A percentile compares a stretch with the other conserved stretches of the same genome.
These are phyloP conservation scores for Iris macrosiphon DNA, from an alignment of 106 monocot genomes.

Conservation along the genomic window DNA sequence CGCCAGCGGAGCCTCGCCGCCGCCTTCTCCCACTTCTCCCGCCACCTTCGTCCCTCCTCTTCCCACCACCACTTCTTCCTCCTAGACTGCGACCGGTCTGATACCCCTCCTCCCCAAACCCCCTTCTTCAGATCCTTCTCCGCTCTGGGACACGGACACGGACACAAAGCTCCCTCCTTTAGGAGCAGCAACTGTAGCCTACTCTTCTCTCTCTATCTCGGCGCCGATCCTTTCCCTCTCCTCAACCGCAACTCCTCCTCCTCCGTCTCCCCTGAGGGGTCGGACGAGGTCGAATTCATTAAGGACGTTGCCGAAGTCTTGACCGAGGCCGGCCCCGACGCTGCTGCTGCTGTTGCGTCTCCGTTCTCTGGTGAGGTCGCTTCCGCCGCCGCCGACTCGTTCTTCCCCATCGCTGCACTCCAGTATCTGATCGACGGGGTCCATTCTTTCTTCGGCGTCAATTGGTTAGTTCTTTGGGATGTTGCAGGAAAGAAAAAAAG, in stretches of 20 bases:
- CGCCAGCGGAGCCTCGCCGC: slow-evolving; percentile 28
- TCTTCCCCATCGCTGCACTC: slow-evolving; percentile 60
- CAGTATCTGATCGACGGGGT: slow-evolving; percentile 77
- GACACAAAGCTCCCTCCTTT: no score
- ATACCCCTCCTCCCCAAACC: slow-evolving; percentile 9
- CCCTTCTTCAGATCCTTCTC: background rate
- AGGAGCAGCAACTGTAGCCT: slow-evolving; percentile 5
- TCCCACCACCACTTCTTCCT: slow-evolving; percentile 25
- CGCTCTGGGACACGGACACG: no score
- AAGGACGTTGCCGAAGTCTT: slow-evolving; percentile 52
- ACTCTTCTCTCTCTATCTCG: slow-evolving; percentile 28
- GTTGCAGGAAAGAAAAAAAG: no score
- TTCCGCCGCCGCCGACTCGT: slow-evolving; percentile 73
- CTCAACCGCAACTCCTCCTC: slow-evolving; percentile 43
- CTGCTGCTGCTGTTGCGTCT: slow-evolving; percentile 8
- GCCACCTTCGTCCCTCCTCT: slow-evolving; percentile 37
- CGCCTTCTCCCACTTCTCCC: slow-evolving; percentile 21
- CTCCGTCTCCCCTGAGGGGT: slow-evolving; percentile 8
- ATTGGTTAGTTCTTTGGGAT: slow-evolving; percentile 47
- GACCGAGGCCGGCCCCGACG: slow-evolving; percentile 21
- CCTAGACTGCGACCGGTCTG: slow-evolving; percentile 7
- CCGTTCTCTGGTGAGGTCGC: slow-evolving; percentile 74
- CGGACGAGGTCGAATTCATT: slow-evolving; percentile 31
- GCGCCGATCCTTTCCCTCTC: slow-evolving; percentile 10
- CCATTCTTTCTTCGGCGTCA: slow-evolving; percentile 58